A percentile compares a stretch with the other conserved stretches of the same genome.
Evolutionary conservation across 352 stramenopile species (phyloP).

Genomic region (Phytopythium cucurbitacearum): DNA sequence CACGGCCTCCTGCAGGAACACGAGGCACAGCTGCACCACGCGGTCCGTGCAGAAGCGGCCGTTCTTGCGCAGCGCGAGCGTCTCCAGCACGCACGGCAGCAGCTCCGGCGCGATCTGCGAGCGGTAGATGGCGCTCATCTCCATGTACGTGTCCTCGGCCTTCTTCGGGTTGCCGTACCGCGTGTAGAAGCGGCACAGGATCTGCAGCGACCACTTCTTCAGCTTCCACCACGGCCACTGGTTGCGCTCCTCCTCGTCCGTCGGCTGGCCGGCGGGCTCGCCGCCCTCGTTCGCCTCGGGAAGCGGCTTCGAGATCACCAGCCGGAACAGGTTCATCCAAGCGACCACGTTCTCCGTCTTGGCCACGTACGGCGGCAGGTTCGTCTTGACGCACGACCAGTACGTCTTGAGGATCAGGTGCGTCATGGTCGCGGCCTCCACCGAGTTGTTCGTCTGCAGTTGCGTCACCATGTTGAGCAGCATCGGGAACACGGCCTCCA

Average conservation of each 20-base stretch:
- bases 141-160: constrained; percentile 83
- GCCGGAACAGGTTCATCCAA: constrained; percentile 91
- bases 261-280: constrained; percentile 87
- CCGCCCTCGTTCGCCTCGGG: constrained; percentile 81
- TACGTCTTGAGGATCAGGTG: constrained; percentile 97
- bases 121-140: constrained; percentile 94
- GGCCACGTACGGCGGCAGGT: constrained; percentile 81
- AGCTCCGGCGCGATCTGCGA: constrained; percentile 89
- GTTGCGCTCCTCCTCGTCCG: constrained; percentile 88
- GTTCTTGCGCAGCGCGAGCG: constrained; percentile 90
- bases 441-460: constrained; percentile 71
- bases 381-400: constrained; percentile 96
- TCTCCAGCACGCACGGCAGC: constrained; percentile 83
- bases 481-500: constrained; percentile 91
- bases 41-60: constrained; percentile 96
- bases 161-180: constrained; percentile 96
- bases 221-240: constrained; percentile 97
- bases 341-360: constrained; percentile 86
- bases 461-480: constrained; percentile 90
- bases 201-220: constrained; percentile 98
- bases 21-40: constrained; percentile 92
- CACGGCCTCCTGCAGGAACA: constrained; percentile 92
- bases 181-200: constrained; percentile 96
- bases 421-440: constrained; percentile 94
- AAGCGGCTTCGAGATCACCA: constrained; percentile 88